Evolutionary conservation across 2,329 filamentous ascomycete species (phyloP).

Genomic region (Penicillium sp.): DNA sequence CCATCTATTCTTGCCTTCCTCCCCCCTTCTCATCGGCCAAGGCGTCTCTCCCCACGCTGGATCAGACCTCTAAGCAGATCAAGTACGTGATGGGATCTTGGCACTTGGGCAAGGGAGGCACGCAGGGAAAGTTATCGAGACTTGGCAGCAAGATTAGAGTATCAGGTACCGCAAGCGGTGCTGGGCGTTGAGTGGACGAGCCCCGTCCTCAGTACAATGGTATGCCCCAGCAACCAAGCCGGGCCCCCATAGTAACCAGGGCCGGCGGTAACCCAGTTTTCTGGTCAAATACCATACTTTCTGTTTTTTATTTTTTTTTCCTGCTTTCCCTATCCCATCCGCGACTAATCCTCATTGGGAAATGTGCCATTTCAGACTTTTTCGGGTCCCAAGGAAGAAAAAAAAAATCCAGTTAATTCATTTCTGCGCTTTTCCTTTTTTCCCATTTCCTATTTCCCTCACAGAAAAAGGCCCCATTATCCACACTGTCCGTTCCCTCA

Average conservation of each 20-base stretch:
- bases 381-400: too few relatives aligned
- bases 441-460: constrained; percentile 13
- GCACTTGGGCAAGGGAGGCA: not conserved
- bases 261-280: not conserved
- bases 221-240: not conserved
- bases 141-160: too few relatives aligned
- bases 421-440: constrained; percentile 2
- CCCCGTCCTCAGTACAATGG: not conserved
- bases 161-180: not conserved
- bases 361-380: too few relatives aligned
- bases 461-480: constrained; percentile 14
- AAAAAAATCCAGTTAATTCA: not conserved
- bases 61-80: not conserved
- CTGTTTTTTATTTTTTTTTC: constrained; percentile 6
- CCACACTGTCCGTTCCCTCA: constrained; percentile 13
- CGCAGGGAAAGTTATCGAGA: not conserved
- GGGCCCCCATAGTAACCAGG: not conserved
- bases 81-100: not conserved
- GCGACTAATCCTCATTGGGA: too few relatives aligned
- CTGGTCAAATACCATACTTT: not conserved
- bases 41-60: too few relatives aligned
- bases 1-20: too few relatives aligned
- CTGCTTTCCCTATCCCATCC: not conserved
- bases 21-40: too few relatives aligned
- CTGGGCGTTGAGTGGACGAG: too few relatives aligned